Conservation (phyloP, 192 early-diverging fungal genomes). For the Coemansia interrupta region DNA sequence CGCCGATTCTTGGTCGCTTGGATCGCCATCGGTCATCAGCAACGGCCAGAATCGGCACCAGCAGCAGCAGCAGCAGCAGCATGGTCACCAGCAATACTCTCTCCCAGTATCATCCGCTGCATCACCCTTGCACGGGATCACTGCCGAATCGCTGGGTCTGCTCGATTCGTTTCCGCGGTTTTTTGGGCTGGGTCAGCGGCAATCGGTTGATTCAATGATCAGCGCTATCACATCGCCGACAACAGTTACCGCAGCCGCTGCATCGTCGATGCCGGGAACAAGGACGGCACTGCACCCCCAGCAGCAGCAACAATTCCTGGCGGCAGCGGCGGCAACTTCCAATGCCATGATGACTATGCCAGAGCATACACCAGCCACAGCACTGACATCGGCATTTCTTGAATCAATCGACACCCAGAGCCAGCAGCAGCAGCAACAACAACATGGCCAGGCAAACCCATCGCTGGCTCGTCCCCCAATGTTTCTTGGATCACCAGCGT, state of each 20-base stretch:
- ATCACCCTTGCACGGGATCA: neutral
- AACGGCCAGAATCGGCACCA: too few relatives aligned
- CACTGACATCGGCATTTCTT: slow-evolving; percentile 18
- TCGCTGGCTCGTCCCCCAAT: slow-evolving; percentile 6
- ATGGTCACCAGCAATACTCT: too few relatives aligned
- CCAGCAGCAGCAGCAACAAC: slow-evolving; percentile 10
- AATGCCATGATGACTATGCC: neutral
- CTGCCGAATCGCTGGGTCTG: neutral
- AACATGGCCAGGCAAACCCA: neutral
- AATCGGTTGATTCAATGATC: too few relatives aligned
- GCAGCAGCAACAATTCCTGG: too few relatives aligned
- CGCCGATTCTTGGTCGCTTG: slow-evolving; percentile 13
- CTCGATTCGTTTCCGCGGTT: neutral
- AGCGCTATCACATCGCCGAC: too few relatives aligned
- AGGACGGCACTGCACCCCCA: too few relatives aligned
- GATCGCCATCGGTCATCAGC: slow-evolving; percentile 3
- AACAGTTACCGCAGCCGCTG: too few relatives aligned
- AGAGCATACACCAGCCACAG: neutral
- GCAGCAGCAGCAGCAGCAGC: too few relatives aligned
- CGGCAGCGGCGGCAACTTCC: neutral
- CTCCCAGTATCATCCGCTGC: too few relatives aligned
- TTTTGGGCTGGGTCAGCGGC: neutral
- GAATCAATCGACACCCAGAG: slow-evolving; percentile 15
- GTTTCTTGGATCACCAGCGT: slow-evolving; percentile 23
- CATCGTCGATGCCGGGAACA: too few relatives aligned